Percentiles rank a stretch among this genome's conserved stretches.
phyloP scores from a whole-genome alignment of 345 rosid species.

The Acer yangbiense region DNA sequence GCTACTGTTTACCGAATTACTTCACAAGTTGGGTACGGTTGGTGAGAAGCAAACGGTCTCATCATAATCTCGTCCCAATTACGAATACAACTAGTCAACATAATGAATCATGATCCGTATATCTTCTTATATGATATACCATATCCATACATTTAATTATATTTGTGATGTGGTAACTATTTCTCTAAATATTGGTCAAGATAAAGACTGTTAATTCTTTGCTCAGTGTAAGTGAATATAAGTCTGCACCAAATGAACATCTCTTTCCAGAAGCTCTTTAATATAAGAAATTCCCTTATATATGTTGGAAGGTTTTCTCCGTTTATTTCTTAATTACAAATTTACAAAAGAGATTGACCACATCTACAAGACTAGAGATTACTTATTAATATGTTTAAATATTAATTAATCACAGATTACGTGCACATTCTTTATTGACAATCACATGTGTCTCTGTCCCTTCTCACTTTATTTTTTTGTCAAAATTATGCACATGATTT shows the following conservation, averaged over 20 bases:
- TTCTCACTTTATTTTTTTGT: conserved; percentile 11
- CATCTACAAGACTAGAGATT: neutral
- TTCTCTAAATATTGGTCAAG: neutral
- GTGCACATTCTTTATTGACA: conserved; percentile 23
- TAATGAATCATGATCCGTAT: neutral
- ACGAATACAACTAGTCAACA: conserved; percentile 1
- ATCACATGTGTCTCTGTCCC: conserved; percentile 27
- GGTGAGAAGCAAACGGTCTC: conserved; percentile 37
- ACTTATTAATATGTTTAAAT: neutral
- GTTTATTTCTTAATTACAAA: neutral
- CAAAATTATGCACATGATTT: conserved; percentile 25
- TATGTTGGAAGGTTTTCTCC: neutral
- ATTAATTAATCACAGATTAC: neutral
- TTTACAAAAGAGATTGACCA: neutral
- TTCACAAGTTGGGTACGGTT: conserved; percentile 31
- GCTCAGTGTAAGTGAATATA: conserved; percentile 22
- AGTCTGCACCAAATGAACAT: neutral
- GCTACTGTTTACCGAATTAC: neutral
- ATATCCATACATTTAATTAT: too few relatives aligned
- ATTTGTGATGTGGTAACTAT: neutral
- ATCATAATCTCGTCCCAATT: conserved; percentile 22
- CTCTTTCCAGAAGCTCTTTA: neutral
- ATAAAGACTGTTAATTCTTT: conserved; percentile 3
- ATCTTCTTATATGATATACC: too few relatives aligned
- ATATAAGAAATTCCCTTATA: neutral